phyloP scores from a whole-genome alignment of 2,329 filamentous ascomycete genomes.

The Golovinomyces cichoracearum region DNA sequence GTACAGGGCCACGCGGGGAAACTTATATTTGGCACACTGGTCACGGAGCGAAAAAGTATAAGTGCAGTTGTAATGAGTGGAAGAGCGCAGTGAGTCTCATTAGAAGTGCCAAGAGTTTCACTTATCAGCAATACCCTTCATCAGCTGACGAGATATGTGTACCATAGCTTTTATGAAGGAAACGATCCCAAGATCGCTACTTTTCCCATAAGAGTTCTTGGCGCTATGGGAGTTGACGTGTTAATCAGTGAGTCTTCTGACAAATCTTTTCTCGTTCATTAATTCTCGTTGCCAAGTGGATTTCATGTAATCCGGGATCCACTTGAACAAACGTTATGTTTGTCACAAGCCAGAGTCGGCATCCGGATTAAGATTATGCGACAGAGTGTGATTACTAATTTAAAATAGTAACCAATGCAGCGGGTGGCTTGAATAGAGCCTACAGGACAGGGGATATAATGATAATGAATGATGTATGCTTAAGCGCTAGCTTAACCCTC shows the following conservation, averaged over 20 bases:
- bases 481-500: background rate
- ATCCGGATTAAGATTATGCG: too few relatives aligned
- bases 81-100: constrained; percentile 6
- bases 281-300: background rate
- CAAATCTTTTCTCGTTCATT: background rate
- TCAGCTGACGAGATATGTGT: too few relatives aligned
- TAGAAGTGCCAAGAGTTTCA: background rate
- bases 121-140: too few relatives aligned
- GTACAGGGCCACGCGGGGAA: constrained; percentile 6
- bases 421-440: constrained; percentile 36
- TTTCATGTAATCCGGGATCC: background rate
- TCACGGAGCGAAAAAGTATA: constrained; percentile 1
- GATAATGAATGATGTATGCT: constrained; percentile 33
- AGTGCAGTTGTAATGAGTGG: constrained; percentile 6
- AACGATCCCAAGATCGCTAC: constrained; percentile 35
- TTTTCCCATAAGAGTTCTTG: constrained; percentile 38
- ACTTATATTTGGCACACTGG: constrained; percentile 6
- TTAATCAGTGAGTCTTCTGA: constrained; percentile 17
- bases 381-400: background rate
- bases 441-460: constrained; percentile 40
- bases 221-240: constrained; percentile 31
- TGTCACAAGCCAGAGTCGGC: too few relatives aligned
- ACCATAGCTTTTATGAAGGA: constrained; percentile 41
- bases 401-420: constrained; percentile 34
- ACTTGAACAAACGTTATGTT: too few relatives aligned